Conservation (phyloP, 257 asterid genomes). For the Nicotiana tomentosiformis region DNA sequence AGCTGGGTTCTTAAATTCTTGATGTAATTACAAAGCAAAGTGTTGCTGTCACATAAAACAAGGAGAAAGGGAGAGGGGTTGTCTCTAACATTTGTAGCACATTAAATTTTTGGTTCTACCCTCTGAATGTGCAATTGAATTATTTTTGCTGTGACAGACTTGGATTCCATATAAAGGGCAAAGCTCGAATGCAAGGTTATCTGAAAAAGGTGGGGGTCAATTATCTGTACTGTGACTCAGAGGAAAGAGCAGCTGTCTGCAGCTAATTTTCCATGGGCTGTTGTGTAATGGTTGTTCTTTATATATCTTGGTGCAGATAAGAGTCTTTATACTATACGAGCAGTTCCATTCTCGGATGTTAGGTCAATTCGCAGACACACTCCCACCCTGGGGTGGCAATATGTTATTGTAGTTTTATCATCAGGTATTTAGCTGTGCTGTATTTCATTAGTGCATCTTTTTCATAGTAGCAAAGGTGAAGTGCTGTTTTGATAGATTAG, state of each 20-base stretch:
- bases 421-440: constrained; percentile 45
- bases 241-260: not conserved
- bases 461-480: not conserved
- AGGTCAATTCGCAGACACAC: constrained; percentile 88
- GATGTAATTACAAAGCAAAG: not conserved
- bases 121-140: not conserved
- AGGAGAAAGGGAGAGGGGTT: not conserved
- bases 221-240: not conserved
- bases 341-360: constrained; percentile 74
- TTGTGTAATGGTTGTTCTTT: constrained; percentile 15
- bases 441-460: not conserved
- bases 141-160: constrained; percentile 43
- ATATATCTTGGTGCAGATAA: constrained; percentile 57
- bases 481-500: not conserved
- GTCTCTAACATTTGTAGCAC: not conserved
- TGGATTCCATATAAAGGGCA: constrained; percentile 99
- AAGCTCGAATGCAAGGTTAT: constrained; percentile 62
- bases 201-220: constrained; percentile 70
- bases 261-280: not conserved
- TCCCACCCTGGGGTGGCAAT: constrained; percentile 93
- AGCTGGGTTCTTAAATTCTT: not conserved
- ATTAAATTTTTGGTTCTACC: not conserved
- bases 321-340: constrained; percentile 78
- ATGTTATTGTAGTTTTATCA: constrained; percentile 77
- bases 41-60: not conserved